A percentile compares a stretch with the other conserved stretches of the same genome.
Evolutionary conservation across 306 rosid genomes (phyloP).

Genomic region (Cicer cuneatum): DNA sequence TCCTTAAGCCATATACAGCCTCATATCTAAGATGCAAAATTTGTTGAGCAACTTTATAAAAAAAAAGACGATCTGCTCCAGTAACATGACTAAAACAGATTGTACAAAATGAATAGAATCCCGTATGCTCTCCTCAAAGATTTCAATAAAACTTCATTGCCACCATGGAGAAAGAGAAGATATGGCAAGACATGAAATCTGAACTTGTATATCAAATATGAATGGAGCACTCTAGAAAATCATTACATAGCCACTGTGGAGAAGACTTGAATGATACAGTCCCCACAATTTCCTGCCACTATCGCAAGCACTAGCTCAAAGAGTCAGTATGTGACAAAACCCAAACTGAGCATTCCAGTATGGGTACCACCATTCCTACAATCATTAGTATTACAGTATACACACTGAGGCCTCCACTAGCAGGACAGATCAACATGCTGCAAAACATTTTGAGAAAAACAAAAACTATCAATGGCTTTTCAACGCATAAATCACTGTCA

Average conservation of each 20-base stretch:
- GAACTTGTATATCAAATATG: constrained; percentile 48
- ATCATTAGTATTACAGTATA: constrained; percentile 51
- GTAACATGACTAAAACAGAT: constrained; percentile 52
- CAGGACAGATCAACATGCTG: constrained; percentile 54
- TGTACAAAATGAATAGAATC: constrained; percentile 68
- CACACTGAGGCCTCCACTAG: constrained; percentile 51
- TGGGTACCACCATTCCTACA: constrained; percentile 46
- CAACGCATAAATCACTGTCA: constrained; percentile 3
- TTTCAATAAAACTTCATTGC: constrained; percentile 56
- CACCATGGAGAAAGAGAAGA: constrained; percentile 54
- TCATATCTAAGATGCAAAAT: constrained; percentile 50
- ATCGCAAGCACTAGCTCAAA: constrained; percentile 47
- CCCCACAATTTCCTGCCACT: constrained; percentile 43
- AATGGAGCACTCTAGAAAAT: constrained; percentile 43
- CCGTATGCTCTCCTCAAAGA: constrained; percentile 59
- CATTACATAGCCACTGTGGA: constrained; percentile 30
- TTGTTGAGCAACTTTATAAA: constrained; percentile 53
- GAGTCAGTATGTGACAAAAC: constrained; percentile 49
- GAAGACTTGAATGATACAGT: constrained; percentile 40
- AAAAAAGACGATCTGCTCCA: constrained; percentile 49
- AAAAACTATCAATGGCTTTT: constrained; percentile 34
- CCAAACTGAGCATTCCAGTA: constrained; percentile 45
- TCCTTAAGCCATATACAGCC: constrained; percentile 44
- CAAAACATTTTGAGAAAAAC: constrained; percentile 38
- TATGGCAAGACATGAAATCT: constrained; percentile 46